A percentile compares a stretch with the other conserved stretches of the same genome.
Evolutionary conservation across 1,284 basidiomycete genomes (phyloP).

Genomic region (Testicularia cyperi): DNA sequence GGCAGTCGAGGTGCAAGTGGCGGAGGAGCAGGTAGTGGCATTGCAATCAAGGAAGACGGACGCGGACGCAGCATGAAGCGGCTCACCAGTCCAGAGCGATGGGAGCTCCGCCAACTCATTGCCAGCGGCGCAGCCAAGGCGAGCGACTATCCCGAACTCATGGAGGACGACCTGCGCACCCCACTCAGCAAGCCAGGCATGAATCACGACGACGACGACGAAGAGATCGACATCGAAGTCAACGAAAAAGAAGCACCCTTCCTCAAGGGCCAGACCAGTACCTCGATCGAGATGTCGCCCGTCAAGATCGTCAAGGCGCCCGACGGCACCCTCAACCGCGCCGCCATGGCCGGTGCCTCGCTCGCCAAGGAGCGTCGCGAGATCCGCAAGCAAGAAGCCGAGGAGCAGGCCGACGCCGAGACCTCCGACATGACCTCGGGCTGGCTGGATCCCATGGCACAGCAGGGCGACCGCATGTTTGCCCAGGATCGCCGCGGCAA

Average conservation of each 20-base stretch:
- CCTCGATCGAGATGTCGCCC: conserved; percentile 90
- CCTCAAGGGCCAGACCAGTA: conserved; percentile 91
- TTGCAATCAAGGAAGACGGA: conserved; percentile 40
- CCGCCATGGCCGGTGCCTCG: conserved; percentile 87
- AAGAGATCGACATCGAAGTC: conserved; percentile 92
- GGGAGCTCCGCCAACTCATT: conserved; percentile 99
- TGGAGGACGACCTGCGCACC: conserved; percentile 66
- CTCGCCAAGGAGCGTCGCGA: conserved; percentile 93
- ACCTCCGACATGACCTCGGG: conserved; percentile 88
- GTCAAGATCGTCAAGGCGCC: conserved; percentile 82
- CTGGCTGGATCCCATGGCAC: conserved; percentile 98
- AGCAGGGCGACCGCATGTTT: conserved; percentile 79
- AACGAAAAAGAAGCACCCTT: conserved; percentile 96
- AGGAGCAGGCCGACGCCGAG: conserved; percentile 91
- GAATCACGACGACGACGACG: conserved; percentile 49
- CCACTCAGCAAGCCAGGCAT: conserved; percentile 40
- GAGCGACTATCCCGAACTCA: conserved; percentile 92
- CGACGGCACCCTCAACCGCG: conserved; percentile 74
- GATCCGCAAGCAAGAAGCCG: conserved; percentile 87
- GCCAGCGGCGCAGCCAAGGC: conserved; percentile 89
- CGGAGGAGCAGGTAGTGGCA: conserved; percentile 19
- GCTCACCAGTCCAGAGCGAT: conserved; percentile 92
- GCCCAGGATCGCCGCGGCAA: conserved; percentile 89
- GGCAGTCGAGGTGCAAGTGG: conserved; percentile 5
- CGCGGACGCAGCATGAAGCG: conserved; percentile 69